These are phyloP conservation scores for Punica granatum DNA, from an alignment of 345 rosid genomes.

Conservation along the genomic window DNA sequence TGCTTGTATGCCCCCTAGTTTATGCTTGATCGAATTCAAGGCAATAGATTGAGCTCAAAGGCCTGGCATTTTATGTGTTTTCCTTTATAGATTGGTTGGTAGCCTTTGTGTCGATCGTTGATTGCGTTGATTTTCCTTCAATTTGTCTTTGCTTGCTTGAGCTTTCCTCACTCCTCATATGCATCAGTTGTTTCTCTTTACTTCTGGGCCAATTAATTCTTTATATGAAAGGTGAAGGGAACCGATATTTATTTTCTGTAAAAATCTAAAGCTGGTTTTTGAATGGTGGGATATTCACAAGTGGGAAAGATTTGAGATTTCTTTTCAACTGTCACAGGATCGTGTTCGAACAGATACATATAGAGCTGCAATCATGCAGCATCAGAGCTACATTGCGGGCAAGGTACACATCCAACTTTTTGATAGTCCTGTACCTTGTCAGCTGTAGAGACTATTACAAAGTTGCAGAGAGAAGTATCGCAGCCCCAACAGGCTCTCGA, in stretches of 20 bases:
- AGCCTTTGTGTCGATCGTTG: not conserved
- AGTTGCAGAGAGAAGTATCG: not conserved
- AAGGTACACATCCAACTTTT: slow-evolving; percentile 56
- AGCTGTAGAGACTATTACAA: not conserved
- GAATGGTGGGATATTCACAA: not conserved
- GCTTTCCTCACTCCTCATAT: not conserved
- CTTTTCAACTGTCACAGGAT: slow-evolving; percentile 42
- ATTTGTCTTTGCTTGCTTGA: not conserved
- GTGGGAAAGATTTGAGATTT: slow-evolving; percentile 14
- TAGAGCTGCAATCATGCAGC: slow-evolving; percentile 75
- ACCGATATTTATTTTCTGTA: too few species aligned
- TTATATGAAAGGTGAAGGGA: not conserved
- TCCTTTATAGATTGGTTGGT: not conserved
- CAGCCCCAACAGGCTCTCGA: not conserved
- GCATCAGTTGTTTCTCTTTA: not conserved
- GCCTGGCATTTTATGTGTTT: not conserved
- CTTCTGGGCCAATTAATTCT: not conserved
- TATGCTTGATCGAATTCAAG: not conserved
- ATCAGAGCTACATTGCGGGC: slow-evolving; percentile 73
- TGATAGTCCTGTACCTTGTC: not conserved
- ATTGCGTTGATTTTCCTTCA: not conserved
- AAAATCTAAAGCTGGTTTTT: not conserved
- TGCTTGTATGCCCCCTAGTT: not conserved
- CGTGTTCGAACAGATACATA: slow-evolving; percentile 77
- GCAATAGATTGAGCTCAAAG: not conserved